Evolutionary conservation across 305 asterid genomes (phyloP), one percentile per base, ranked within the genome.

Genomic region (Salvia sclarea): DNA sequence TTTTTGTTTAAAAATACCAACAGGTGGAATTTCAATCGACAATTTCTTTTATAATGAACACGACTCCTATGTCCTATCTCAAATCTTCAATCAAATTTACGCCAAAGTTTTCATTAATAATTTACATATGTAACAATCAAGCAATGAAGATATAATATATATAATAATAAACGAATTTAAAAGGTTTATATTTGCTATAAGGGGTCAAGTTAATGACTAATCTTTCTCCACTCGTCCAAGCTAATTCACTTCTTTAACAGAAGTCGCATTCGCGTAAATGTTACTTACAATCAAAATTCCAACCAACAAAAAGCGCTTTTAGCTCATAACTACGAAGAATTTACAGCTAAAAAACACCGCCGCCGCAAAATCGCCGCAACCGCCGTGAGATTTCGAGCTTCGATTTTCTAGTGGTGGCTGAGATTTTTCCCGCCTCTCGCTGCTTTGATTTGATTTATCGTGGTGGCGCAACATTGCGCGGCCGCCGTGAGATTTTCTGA

Each of bases 241-340:
- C 47, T 62, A n/a, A n/a, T 4, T n/a, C 16, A 33, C 3, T 30
- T 18, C 17, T 47, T 5, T 4, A 16, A 10, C 6, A 4, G 16
- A 54, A 25, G 58, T 37, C 56, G 53, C 72, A 35, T 68, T 56
- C 30, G 14, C 33, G 41, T 48, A 5, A 65, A 3, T 2, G 10
- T 30, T 25, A 28, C 12, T 55, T 47, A 18, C 1, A 45, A 6
- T 13, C 21, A 16, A 30, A 16, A 17, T 21, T 18, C 24, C 24
- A 28, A 55, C 3, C 18, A 16, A 14, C 35, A 37, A 11, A n/a
- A 7, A 3, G 2, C 65, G 65, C 9, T 38, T 63, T 28, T 54
- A 30, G 58, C 20, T 50, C 48, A 53, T n/a, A 24, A 53, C 35
- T 30, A 16, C 37, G 24, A 40, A 40, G 8, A 35, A 16, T 22